A percentile compares a stretch with the other conserved stretches of the same genome.
phyloP scores from a whole-genome alignment of 306 rosid species.

The Gillenia trifoliata region DNA sequence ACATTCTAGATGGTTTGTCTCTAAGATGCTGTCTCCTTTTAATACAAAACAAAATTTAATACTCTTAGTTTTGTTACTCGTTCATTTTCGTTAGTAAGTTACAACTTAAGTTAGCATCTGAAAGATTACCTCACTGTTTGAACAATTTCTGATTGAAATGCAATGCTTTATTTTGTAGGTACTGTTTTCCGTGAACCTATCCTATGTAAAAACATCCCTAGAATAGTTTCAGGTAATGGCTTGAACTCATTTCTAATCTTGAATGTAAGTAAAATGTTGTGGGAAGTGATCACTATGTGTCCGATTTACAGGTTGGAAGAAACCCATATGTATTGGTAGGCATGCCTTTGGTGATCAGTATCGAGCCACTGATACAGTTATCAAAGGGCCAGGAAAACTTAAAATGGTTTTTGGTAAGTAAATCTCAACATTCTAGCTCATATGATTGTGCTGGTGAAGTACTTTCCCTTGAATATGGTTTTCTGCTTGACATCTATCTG shows the following conservation, averaged over 20 bases:
- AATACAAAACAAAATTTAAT: background rate
- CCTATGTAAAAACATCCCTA: slow-evolving; percentile 76
- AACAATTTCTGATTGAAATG: background rate
- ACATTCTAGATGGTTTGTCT: slow-evolving; percentile 78
- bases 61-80: background rate
- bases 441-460: slow-evolving; percentile 10
- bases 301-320: slow-evolving; percentile 83
- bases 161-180: slow-evolving; percentile 37
- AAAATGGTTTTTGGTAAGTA: slow-evolving; percentile 87
- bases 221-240: slow-evolving; percentile 64
- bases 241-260: slow-evolving; percentile 17
- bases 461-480: background rate
- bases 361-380: slow-evolving; percentile 83
- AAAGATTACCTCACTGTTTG: background rate
- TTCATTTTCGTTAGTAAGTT: background rate
- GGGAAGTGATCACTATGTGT: slow-evolving; percentile 29
- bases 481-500: slow-evolving; percentile 14
- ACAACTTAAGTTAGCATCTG: background rate
- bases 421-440: background rate
- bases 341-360: slow-evolving; percentile 99
- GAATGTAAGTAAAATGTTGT: slow-evolving; percentile 11
- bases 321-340: slow-evolving; percentile 96
- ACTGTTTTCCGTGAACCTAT: slow-evolving; percentile 98
- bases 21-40: background rate
- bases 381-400: slow-evolving; percentile 83